Evolutionary conservation across 2,329 filamentous ascomycete genomes (phyloP).

Genomic region (Colletotrichum gigasporum): DNA sequence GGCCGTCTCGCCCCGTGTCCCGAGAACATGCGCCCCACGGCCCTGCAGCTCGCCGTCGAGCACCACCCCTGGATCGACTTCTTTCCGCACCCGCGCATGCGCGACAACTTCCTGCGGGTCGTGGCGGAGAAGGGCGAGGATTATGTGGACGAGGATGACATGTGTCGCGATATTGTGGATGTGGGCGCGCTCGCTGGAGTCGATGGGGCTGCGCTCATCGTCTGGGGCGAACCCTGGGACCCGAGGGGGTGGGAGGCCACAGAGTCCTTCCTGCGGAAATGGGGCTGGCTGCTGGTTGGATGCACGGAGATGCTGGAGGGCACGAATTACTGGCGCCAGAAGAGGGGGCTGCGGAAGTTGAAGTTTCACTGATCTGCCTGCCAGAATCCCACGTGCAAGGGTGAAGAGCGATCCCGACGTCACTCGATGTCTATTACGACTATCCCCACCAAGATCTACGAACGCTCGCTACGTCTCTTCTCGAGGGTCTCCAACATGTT

Average conservation of each 20-base stretch:
- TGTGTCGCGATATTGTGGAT: slow-evolving; percentile 31
- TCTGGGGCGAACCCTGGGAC: slow-evolving; percentile 58
- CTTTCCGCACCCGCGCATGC: slow-evolving; percentile 40
- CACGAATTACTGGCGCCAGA: slow-evolving; percentile 46
- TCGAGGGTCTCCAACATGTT: slow-evolving; percentile 38
- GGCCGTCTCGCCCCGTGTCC: slow-evolving; percentile 33
- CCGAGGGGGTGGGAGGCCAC: slow-evolving; percentile 57
- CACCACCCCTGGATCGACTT: slow-evolving; percentile 47
- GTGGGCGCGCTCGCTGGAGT: slow-evolving; percentile 18
- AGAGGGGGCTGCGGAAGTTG: slow-evolving; percentile 17
- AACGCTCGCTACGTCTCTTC: neutral
- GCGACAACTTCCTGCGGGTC: slow-evolving; percentile 39
- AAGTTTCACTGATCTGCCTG: slow-evolving; percentile 7
- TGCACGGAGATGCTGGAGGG: slow-evolving; percentile 48
- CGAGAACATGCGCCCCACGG: slow-evolving; percentile 38
- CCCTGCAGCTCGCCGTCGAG: slow-evolving; percentile 36
- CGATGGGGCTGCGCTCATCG: slow-evolving; percentile 30
- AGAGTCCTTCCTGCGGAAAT: slow-evolving; percentile 54
- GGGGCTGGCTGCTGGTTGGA: slow-evolving; percentile 48
- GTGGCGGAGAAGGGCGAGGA: slow-evolving; percentile 17
- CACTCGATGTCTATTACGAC: no score
- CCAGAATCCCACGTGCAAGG: neutral
- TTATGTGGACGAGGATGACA: slow-evolving; percentile 26
- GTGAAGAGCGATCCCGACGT: neutral
- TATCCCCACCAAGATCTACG: neutral